Evolutionary conservation across 1,284 basidiomycete genomes (phyloP).

Genomic region (Boletus semigastroideus): DNA sequence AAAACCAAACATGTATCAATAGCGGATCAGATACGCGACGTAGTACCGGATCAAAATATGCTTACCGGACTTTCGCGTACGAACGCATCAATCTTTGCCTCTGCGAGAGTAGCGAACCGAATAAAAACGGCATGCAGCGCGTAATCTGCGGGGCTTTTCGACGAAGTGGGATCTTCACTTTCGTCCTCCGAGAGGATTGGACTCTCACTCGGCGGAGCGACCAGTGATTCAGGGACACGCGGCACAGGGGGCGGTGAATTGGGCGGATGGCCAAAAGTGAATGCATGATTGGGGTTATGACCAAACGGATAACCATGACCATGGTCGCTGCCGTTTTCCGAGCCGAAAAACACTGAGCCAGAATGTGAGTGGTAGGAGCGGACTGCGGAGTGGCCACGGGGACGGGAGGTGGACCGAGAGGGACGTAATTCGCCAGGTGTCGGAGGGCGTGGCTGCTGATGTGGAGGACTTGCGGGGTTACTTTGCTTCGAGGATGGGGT

Average conservation of each 20-base stretch:
- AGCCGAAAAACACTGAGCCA: conserved; percentile 67
- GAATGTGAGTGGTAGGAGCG: conserved; percentile 74
- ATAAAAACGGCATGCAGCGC: conserved; percentile 86
- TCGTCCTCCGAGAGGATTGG: conserved; percentile 57
- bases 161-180: conserved; percentile 58
- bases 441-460: conserved; percentile 49
- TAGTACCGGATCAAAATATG: conserved; percentile 8
- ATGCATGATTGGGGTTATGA: conserved; percentile 27
- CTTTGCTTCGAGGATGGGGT: conserved; percentile 38
- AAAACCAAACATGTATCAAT: conserved; percentile 8
- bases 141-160: conserved; percentile 82
- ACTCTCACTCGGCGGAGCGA: conserved; percentile 48
- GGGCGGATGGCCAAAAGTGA: conserved; percentile 33
- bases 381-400: conserved; percentile 54
- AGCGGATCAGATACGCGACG: background rate
- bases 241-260: conserved; percentile 76
- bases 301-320: conserved; percentile 45
- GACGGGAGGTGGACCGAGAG: conserved; percentile 41
- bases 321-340: conserved; percentile 68
- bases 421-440: conserved; percentile 57
- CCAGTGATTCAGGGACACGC: conserved; percentile 62
- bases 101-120: conserved; percentile 76
- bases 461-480: conserved; percentile 39
- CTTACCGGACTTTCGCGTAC: conserved; percentile 68
- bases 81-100: conserved; percentile 74